A percentile compares a stretch with the other conserved stretches of the same genome.
Conservation (phyloP, 2,329 filamentous ascomycete species). For the Xylaria sp. region DNA sequence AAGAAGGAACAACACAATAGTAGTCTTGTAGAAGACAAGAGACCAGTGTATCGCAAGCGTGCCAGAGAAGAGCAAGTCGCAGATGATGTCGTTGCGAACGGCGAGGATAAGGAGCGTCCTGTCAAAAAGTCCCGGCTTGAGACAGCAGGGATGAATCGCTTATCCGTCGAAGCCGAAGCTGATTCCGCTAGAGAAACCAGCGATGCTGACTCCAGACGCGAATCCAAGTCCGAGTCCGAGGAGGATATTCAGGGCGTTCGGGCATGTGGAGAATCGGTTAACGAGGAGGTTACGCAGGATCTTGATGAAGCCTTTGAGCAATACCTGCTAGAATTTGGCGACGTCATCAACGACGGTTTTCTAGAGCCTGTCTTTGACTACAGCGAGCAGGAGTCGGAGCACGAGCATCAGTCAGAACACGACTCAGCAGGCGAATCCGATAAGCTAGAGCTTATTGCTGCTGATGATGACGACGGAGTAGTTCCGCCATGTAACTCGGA, state of each 20-base stretch:
- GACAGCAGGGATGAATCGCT: background rate
- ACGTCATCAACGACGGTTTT: background rate
- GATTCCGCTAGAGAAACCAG: background rate
- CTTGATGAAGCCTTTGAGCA: background rate
- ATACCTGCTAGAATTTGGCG: background rate
- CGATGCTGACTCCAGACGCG: too few species aligned
- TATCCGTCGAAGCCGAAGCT: background rate
- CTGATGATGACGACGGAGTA: background rate
- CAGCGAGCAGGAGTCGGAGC: background rate
- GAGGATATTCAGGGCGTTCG: background rate
- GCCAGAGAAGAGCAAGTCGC: background rate
- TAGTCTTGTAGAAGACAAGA: background rate
- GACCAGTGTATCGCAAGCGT: background rate
- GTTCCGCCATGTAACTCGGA: background rate
- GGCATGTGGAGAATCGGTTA: background rate
- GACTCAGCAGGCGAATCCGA: background rate
- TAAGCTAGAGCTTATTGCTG: background rate
- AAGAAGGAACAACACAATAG: background rate
- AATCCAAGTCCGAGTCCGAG: background rate
- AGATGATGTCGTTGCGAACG: background rate
- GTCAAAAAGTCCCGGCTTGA: conserved; percentile 7
- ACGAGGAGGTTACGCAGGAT: background rate
- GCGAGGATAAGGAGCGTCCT: background rate
- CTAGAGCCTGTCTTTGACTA: background rate
- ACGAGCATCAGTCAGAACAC: background rate